Evolutionary conservation across 2,329 filamentous ascomycete species (phyloP).

Genomic region (Phaeosphaeria sp.): DNA sequence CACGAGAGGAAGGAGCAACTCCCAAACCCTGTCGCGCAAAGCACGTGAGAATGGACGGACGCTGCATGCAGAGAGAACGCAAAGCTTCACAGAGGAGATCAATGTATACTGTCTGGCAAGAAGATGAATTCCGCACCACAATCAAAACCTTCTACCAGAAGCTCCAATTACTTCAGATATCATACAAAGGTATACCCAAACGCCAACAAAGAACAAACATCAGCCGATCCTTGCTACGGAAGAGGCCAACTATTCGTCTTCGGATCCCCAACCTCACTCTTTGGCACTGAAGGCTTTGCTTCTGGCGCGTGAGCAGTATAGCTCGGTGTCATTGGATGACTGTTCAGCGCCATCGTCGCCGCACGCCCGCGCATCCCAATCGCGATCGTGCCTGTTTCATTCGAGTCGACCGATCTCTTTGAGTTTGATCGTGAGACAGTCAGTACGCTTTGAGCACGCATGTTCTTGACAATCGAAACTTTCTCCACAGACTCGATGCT

Average conservation of each 20-base stretch:
- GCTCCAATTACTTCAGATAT: background rate
- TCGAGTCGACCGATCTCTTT: background rate
- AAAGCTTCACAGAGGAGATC: background rate
- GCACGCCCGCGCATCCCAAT: constrained; percentile 3
- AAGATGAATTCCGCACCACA: background rate
- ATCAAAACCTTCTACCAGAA: background rate
- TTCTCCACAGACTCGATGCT: constrained; percentile 26
- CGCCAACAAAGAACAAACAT: background rate
- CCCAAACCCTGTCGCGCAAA: background rate
- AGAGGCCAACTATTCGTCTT: background rate
- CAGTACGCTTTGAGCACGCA: constrained; percentile 15
- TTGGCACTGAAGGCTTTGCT: background rate
- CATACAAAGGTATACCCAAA: background rate
- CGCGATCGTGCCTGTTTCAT: background rate
- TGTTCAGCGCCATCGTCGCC: constrained; percentile 1
- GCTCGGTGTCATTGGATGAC: constrained; percentile 4
- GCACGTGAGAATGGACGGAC: background rate
- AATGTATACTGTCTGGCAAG: background rate
- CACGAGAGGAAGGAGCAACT: background rate
- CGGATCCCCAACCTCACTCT: background rate
- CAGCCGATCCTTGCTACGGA: background rate
- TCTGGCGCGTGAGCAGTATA: background rate
- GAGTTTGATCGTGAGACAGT: constrained; percentile 8
- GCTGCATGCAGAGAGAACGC: background rate
- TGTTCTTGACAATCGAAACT: constrained; percentile 20